Conservation (phyloP, 2,329 filamentous ascomycete genomes). For the Aspergillus niger region DNA sequence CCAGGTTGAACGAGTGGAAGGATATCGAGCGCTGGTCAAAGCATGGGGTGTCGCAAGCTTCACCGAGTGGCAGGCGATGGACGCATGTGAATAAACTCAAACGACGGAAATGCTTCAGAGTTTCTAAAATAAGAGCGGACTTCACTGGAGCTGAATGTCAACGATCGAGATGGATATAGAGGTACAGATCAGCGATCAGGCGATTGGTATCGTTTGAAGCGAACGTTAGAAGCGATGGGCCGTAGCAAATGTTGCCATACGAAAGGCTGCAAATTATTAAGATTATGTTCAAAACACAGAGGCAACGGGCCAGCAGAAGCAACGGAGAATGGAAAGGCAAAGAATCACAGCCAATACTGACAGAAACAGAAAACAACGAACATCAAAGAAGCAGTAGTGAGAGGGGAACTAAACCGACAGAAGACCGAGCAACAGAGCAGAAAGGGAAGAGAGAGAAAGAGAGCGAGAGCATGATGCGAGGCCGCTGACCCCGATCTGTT, state of each 20-base stretch:
- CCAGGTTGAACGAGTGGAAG: conserved; percentile 5
- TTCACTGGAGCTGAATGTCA: too few species aligned
- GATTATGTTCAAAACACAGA: conserved; percentile 16
- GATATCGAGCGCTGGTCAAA: background rate
- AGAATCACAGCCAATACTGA: conserved; percentile 1
- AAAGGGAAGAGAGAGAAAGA: conserved; percentile 13
- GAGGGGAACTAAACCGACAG: conserved; percentile 12
- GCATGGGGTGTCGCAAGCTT: conserved; percentile 4
- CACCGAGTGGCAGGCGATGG: conserved; percentile 1
- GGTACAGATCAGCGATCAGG: background rate
- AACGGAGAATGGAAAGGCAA: background rate
- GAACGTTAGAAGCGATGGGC: conserved; percentile 17
- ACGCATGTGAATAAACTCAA: conserved; percentile 47
- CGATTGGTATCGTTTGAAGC: conserved; percentile 14
- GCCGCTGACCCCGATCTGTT: conserved; percentile 6
- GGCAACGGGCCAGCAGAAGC: conserved; percentile 9
- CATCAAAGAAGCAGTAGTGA: conserved; percentile 6
- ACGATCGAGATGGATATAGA: background rate
- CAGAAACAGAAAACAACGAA: background rate
- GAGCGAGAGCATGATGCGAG: conserved; percentile 10
- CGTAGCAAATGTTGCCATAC: conserved; percentile 16
- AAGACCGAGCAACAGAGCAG: conserved; percentile 11
- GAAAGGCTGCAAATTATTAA: conserved; percentile 3
- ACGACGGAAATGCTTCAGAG: background rate
- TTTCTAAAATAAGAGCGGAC: background rate